Percentiles rank a stretch among this genome's conserved stretches.
These are phyloP conservation scores for Lecanicillium sp. DNA, from an alignment of 2,329 filamentous ascomycete species.

Conservation along the genomic window DNA sequence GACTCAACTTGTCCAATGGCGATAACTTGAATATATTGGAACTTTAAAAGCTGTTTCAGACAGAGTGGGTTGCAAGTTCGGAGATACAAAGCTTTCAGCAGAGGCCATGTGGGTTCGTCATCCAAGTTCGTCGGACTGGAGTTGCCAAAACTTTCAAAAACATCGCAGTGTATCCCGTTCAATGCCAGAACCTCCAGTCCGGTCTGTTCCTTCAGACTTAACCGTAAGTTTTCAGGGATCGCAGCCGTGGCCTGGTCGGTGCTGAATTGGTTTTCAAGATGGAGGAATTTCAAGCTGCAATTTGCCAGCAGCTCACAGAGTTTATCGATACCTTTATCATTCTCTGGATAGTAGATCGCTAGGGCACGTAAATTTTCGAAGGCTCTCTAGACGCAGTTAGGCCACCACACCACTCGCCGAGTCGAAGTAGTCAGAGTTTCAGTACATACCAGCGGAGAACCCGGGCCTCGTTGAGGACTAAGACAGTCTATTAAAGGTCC, in stretches of 20 bases:
- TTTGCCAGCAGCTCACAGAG: slow-evolving; percentile 1
- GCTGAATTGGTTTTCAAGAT: slow-evolving; percentile 1
- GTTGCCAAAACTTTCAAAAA: background rate
- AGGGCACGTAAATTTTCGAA: slow-evolving; percentile 1
- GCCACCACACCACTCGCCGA: background rate
- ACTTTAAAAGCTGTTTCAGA: slow-evolving; percentile 1
- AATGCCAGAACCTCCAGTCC: slow-evolving; percentile 1
- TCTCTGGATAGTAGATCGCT: background rate
- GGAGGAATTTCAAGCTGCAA: slow-evolving; percentile 1
- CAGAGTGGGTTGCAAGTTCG: background rate
- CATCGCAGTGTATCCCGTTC: slow-evolving; percentile 1
- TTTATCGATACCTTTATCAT: background rate
- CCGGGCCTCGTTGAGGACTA: background rate
- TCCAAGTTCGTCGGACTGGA: slow-evolving; percentile 1
- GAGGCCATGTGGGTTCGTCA: background rate
- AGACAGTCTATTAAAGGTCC: background rate
- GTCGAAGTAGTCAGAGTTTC: background rate
- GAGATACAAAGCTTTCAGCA: slow-evolving; percentile 1
- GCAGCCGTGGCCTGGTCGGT: background rate
- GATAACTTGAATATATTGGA: slow-evolving; percentile 1
- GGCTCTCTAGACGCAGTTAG: slow-evolving; percentile 1
- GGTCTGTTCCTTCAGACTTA: slow-evolving; percentile 1
- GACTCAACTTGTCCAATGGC: background rate
- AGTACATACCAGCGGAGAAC: slow-evolving; percentile 1
- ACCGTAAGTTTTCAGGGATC: background rate